Percentiles rank a stretch among this genome's conserved stretches.
Evolutionary conservation across 345 rosid genomes (phyloP).

Genomic region (Lepidium aucheri): DNA sequence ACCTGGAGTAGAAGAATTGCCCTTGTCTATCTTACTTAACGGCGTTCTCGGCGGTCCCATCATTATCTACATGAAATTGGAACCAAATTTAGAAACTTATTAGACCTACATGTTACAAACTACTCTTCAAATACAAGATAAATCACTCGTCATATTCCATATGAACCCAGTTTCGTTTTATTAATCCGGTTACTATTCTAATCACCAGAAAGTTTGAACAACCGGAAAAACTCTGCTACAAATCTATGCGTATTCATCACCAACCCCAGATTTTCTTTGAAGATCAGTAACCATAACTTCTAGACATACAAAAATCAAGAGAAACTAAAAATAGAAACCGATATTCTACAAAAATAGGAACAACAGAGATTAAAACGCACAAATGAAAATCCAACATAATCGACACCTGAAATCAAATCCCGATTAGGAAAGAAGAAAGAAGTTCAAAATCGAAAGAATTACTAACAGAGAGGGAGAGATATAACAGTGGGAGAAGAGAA

Average conservation of each 20-base stretch:
- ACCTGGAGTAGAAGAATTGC: constrained; percentile 50
- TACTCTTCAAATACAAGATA: background rate
- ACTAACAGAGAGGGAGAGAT: constrained; percentile 10
- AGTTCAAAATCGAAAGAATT: background rate
- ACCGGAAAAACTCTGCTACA: background rate
- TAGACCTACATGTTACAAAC: background rate
- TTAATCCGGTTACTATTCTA: background rate
- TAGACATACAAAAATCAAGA: background rate
- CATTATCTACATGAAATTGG: constrained; percentile 30
- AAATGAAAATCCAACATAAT: background rate
- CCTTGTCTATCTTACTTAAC: constrained; percentile 40
- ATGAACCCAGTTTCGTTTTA: background rate
- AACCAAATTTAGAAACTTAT: background rate
- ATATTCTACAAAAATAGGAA: background rate
- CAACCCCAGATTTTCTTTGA: background rate
- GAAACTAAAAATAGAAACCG: background rate
- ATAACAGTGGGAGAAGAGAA: background rate
- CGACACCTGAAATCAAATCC: constrained; percentile 13
- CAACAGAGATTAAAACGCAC: background rate
- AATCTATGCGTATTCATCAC: background rate
- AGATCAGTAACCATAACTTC: background rate
- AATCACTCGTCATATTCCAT: background rate
- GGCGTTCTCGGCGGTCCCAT: constrained; percentile 70
- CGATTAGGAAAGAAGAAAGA: constrained; percentile 12
- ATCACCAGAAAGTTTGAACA: background rate